Evolutionary conservation across 1,284 basidiomycete genomes (phyloP), one percentile per base, ranked within the genome.

Genomic region (Ceratobasidium sp.): DNA sequence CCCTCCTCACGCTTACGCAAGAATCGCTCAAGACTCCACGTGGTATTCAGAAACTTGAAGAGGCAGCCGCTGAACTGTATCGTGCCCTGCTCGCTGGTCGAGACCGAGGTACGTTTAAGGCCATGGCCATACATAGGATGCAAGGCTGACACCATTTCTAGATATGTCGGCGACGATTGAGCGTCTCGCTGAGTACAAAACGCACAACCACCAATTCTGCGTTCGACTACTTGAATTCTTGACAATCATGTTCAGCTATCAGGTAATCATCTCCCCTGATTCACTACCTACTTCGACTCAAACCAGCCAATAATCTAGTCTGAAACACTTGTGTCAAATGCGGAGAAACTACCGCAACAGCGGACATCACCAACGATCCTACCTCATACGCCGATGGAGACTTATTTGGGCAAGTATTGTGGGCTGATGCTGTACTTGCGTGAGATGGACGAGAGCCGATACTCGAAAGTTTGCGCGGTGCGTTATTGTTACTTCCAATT

Each of bases 81-180:
- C 98, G 98, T 80, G 96, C 96, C 1, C 83, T 99, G 16, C 89
- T 95, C 77, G 95, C 96, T 4, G 92, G 94, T n/a, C 85, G 91
- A 75, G 95, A 98, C 79, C 91, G 89, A 78, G 92, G 92, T 92
- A 74, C 73, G 81, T 78, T 32, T 55, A 35, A 13, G 18, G 13
- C 11, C 26, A 58, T 32, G n/a, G 14, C 14, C 47, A 59, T 30
- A n/a, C 26, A 26, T 18, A 9, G 32, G 21, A 13, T 21, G 23
- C 21, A 14, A 41, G 11, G 52, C 23, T 41, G 14, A 18, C 35
- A 23, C 55, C n/a, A 61, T 54, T 44, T 32, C 80, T 80, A 90
- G 95, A 96, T 79, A 96, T 98, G 88, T 93, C 95, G 8, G 96
- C 96, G 0, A 95, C 95, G 0, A 95, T 95, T 87, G 94, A 96